phyloP scores from a whole-genome alignment of 441 rosid genomes.

The Viola pubescens region DNA sequence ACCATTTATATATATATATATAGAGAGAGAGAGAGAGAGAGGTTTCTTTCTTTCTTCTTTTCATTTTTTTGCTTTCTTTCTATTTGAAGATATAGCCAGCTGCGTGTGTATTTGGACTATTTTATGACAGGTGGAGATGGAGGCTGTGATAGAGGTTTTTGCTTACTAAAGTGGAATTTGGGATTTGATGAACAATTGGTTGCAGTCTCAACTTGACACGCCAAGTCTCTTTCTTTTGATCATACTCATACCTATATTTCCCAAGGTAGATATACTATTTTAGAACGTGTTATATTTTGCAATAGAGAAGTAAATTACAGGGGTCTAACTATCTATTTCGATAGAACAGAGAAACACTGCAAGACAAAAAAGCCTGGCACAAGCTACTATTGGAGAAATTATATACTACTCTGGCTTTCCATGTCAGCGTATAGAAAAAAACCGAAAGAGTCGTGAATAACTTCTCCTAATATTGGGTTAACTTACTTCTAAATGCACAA shows the following conservation, averaged over 20 bases:
- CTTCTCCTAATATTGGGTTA: too few relatives aligned
- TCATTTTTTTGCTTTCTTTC: constrained; percentile 20
- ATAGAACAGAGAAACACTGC: too few relatives aligned
- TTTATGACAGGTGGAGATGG: too few relatives aligned
- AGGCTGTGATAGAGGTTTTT: background rate
- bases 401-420: too few relatives aligned
- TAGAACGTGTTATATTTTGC: constrained; percentile 6
- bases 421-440: too few relatives aligned
- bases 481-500: too few relatives aligned
- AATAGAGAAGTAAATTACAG: too few relatives aligned
- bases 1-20: background rate
- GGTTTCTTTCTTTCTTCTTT: constrained; percentile 11
- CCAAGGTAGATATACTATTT: constrained; percentile 20
- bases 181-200: constrained; percentile 15
- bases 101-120: too few relatives aligned
- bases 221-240: constrained; percentile 16
- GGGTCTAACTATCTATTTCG: too few relatives aligned
- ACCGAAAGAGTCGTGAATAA: too few relatives aligned
- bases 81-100: background rate
- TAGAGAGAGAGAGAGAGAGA: background rate
- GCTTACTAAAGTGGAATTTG: constrained; percentile 3
- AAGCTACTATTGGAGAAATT: too few relatives aligned
- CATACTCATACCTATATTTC: constrained; percentile 9
- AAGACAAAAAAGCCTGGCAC: too few relatives aligned
- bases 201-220: constrained; percentile 31